These are phyloP conservation scores for Cladophialophora psammophila DNA, from an alignment of 2,329 filamentous ascomycete species.

Conservation along the genomic window DNA sequence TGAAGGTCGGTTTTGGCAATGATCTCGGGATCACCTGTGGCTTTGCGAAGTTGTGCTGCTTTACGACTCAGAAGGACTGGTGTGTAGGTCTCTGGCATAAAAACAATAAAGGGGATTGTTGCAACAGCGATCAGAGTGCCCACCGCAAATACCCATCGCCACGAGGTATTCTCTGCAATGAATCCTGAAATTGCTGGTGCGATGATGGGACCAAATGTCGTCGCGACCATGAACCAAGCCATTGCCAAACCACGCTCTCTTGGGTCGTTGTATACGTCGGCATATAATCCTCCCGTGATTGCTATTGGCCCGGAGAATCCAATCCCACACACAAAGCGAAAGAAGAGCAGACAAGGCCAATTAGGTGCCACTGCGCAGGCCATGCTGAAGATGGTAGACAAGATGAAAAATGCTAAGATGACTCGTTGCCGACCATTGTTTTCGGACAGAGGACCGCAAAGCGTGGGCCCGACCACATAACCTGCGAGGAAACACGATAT, in stretches of 20 bases:
- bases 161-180: conserved; percentile 49
- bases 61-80: conserved; percentile 65
- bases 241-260: conserved; percentile 50
- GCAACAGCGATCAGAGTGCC: conserved; percentile 69
- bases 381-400: conserved; percentile 51
- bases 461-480: conserved; percentile 51
- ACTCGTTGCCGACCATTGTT: conserved; percentile 50
- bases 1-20: conserved; percentile 71
- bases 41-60: conserved; percentile 65
- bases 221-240: conserved; percentile 53
- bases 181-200: conserved; percentile 57
- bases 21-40: conserved; percentile 59
- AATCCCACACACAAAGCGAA: conserved; percentile 53
- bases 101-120: conserved; percentile 66
- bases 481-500: conserved; percentile 53
- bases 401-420: conserved; percentile 59
- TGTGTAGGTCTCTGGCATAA: conserved; percentile 70
- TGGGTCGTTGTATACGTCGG: conserved; percentile 55
- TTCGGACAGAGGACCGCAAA: conserved; percentile 55
- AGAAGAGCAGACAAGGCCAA: conserved; percentile 51
- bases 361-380: conserved; percentile 53
- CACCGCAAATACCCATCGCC: conserved; percentile 63
- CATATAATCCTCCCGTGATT: conserved; percentile 55
- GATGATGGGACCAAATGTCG: conserved; percentile 51
- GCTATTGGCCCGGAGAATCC: conserved; percentile 53